phyloP scores from a whole-genome alignment of 2,329 filamentous ascomycete species.

The Aspergillus sp. region DNA sequence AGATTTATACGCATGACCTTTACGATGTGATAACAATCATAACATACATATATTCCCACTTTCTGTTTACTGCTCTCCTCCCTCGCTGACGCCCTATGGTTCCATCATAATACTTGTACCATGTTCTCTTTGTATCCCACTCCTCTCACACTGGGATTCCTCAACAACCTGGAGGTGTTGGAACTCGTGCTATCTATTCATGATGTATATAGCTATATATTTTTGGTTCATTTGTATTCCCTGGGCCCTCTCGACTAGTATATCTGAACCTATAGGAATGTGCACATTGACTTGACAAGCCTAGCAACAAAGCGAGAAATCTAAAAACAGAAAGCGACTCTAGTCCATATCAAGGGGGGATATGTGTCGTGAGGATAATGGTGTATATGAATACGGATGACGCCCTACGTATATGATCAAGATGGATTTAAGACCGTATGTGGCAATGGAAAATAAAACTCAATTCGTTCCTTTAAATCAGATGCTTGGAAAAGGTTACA shows the following conservation, averaged over 20 bases:
- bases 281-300: not conserved
- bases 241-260: no score
- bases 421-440: slow-evolving; percentile 58
- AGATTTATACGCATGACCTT: slow-evolving; percentile 1
- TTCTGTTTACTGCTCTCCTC: not conserved
- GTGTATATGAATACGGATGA: no score
- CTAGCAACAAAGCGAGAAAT: no score
- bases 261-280: not conserved
- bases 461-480: slow-evolving; percentile 12
- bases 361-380: no score
- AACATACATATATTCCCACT: not conserved
- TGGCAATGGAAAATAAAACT: slow-evolving; percentile 34
- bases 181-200: not conserved
- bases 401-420: not conserved
- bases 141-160: not conserved
- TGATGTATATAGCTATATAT: not conserved
- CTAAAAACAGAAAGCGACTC: no score
- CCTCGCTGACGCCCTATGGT: not conserved
- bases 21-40: not conserved
- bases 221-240: not conserved
- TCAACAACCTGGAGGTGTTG: not conserved
- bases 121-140: not conserved
- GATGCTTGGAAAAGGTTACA: not conserved
- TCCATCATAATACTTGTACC: not conserved
- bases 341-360: no score